Evolutionary conservation across 306 rosid species (phyloP).

Genomic region (Urtica urens): DNA sequence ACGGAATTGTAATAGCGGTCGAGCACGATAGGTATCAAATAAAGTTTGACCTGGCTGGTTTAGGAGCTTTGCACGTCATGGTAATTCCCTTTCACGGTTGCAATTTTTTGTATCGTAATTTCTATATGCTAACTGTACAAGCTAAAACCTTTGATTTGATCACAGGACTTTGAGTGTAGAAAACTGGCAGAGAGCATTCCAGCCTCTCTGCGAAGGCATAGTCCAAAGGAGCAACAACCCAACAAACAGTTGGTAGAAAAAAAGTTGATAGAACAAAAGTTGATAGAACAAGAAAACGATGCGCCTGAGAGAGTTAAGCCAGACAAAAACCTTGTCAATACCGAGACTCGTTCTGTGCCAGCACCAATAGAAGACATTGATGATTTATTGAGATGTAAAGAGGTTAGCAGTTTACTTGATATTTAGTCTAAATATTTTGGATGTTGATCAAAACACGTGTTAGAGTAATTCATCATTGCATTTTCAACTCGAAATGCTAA

Average conservation of each 20-base stretch:
- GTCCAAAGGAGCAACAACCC: slow-evolving; percentile 18
- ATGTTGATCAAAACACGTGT: background rate
- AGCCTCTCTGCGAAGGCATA: slow-evolving; percentile 42
- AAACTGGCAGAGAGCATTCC: slow-evolving; percentile 70
- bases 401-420: slow-evolving; percentile 24
- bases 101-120: background rate
- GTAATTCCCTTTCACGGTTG: slow-evolving; percentile 31
- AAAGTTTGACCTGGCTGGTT: slow-evolving; percentile 72
- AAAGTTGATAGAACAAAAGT: slow-evolving; percentile 32
- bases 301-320: slow-evolving; percentile 37
- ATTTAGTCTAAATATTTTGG: background rate
- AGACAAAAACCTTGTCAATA: slow-evolving; percentile 29
- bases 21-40: slow-evolving; percentile 55
- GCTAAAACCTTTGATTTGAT: slow-evolving; percentile 1
- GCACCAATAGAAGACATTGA: slow-evolving; percentile 34
- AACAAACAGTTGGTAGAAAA: slow-evolving; percentile 34
- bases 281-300: slow-evolving; percentile 35
- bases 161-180: slow-evolving; percentile 89
- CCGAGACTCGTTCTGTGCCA: slow-evolving; percentile 26
- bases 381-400: slow-evolving; percentile 40
- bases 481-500: background rate
- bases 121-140: background rate
- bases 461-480: background rate
- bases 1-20: slow-evolving; percentile 70
- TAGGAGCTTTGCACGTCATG: slow-evolving; percentile 78